Evolutionary conservation across 2,329 filamentous ascomycete genomes (phyloP).

Genomic region (Aureobasidium sp.): DNA sequence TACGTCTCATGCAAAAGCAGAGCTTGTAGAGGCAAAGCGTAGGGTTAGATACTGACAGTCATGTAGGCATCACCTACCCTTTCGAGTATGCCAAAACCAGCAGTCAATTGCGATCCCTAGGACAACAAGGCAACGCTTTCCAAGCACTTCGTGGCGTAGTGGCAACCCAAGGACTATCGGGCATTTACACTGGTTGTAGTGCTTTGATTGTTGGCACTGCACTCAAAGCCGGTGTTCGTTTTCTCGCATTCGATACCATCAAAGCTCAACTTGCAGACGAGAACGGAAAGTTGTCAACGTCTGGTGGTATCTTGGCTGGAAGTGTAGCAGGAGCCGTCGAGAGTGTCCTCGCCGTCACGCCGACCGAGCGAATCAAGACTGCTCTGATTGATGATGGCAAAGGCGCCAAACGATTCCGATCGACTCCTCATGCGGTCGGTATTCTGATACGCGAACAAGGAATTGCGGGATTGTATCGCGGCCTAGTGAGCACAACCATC

Average conservation of each 20-base stretch:
- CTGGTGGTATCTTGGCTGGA: constrained; percentile 25
- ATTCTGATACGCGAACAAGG: constrained; percentile 35
- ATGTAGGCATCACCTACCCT: constrained; percentile 35
- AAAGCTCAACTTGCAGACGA: constrained; percentile 25
- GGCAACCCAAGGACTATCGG: constrained; percentile 24
- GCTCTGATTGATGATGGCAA: constrained; percentile 29
- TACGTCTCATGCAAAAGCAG: background rate
- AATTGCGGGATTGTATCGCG: constrained; percentile 39
- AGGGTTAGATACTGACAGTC: background rate
- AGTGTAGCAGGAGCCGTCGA: constrained; percentile 26
- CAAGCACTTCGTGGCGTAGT: constrained; percentile 21
- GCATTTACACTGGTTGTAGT: constrained; percentile 29
- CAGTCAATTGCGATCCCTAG: constrained; percentile 24
- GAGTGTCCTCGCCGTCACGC: constrained; percentile 27
- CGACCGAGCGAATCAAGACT: constrained; percentile 29
- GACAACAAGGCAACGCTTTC: constrained; percentile 22
- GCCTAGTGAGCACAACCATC: constrained; percentile 40
- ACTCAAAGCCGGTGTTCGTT: constrained; percentile 29
- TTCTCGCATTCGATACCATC: constrained; percentile 28
- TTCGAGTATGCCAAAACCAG: constrained; percentile 32
- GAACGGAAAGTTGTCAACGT: constrained; percentile 23
- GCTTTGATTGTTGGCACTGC: constrained; percentile 27
- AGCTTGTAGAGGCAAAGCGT: background rate
- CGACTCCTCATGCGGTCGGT: constrained; percentile 9
- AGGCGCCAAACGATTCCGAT: constrained; percentile 21